These are phyloP conservation scores for Candida coleopterorum DNA, from an alignment of 805 yeast species.

Conservation along the genomic window DNA sequence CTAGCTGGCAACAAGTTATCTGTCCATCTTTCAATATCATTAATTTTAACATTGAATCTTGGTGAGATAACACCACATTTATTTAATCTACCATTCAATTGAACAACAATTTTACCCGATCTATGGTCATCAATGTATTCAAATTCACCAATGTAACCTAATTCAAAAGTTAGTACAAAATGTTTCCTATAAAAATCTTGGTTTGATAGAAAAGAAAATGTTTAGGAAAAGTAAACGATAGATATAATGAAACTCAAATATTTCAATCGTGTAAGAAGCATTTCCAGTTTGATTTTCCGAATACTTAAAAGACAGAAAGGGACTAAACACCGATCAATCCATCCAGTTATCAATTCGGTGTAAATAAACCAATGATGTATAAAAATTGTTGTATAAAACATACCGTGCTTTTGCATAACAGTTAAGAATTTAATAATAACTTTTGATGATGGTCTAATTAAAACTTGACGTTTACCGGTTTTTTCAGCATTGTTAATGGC, in stretches of 20 bases:
- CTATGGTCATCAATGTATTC: conserved; percentile 99
- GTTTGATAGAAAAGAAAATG: conserved; percentile 23
- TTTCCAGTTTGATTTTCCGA: conserved; percentile 72
- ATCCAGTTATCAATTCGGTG: conserved; percentile 98
- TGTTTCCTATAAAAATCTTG: neutral
- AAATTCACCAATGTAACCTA: conserved; percentile 92
- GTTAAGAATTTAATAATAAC: conserved; percentile 94
- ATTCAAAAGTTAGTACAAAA: too few relatives aligned
- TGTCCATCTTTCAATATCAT: conserved; percentile 97
- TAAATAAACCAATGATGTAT: neutral
- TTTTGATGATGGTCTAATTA: conserved; percentile 97
- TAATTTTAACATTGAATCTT: conserved; percentile 95
- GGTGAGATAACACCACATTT: conserved; percentile 99
- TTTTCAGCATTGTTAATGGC: conserved; percentile 98
- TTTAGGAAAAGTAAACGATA: conserved; percentile 68
- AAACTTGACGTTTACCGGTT: conserved; percentile 98
- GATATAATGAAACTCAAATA: conserved; percentile 18
- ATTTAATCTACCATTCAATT: conserved; percentile 96
- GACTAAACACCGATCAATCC: conserved; percentile 83
- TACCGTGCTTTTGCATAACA: conserved; percentile 92
- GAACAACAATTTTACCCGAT: conserved; percentile 95
- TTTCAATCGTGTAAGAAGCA: conserved; percentile 60
- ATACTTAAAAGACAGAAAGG: conserved; percentile 96
- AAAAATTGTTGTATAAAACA: neutral
- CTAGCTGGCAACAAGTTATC: conserved; percentile 98